Evolutionary conservation across 345 rosid species (phyloP).

Genomic region (Murraya paniculata): DNA sequence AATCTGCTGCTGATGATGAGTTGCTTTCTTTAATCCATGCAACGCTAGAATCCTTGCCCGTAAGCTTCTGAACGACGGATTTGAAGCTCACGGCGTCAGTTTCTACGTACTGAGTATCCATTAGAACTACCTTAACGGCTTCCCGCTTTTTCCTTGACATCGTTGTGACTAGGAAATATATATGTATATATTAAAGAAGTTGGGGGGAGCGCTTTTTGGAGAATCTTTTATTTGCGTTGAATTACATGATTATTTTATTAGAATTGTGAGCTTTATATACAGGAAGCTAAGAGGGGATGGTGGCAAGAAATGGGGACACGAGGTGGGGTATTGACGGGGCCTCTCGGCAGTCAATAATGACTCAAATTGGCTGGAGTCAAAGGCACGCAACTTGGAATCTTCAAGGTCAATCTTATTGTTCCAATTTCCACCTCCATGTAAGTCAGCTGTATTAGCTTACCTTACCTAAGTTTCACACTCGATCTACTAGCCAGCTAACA

Average conservation of each 20-base stretch:
- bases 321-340: not conserved
- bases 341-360: not conserved
- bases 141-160: slow-evolving; percentile 9
- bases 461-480: too few species aligned
- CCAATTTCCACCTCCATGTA: not conserved
- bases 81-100: slow-evolving; percentile 57
- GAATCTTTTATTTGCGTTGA: not conserved
- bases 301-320: not conserved
- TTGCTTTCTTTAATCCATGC: slow-evolving; percentile 28
- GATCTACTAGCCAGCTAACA: too few species aligned
- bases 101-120: slow-evolving; percentile 53
- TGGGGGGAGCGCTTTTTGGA: not conserved
- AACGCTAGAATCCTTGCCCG: slow-evolving; percentile 57
- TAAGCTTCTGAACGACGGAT: slow-evolving; percentile 63
- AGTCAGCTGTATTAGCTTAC: not conserved
- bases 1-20: not conserved
- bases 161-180: too few species aligned
- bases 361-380: not conserved
- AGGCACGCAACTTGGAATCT: slow-evolving; percentile 8
- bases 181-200: too few species aligned
- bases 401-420: not conserved
- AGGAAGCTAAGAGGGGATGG: not conserved
- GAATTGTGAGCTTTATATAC: not conserved
- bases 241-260: not conserved
- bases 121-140: slow-evolving; percentile 47